A percentile compares a stretch with the other conserved stretches of the same genome.
Conservation (phyloP, 805 yeast species). For the Wickerhamomyces chambardii region DNA sequence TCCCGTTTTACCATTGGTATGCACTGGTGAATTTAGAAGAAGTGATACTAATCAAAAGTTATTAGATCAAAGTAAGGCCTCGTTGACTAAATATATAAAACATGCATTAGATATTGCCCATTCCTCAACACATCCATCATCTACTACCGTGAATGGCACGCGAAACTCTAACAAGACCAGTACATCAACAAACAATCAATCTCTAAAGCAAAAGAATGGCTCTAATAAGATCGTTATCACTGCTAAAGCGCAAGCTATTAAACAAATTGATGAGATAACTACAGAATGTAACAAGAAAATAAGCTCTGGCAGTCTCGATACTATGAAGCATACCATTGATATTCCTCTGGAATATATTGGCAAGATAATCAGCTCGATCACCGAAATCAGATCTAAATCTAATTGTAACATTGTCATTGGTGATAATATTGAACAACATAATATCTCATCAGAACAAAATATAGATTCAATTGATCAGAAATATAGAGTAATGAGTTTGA, state of each 20-base stretch:
- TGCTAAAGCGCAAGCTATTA: background rate
- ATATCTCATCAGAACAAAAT: background rate
- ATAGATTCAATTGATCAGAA: conserved; percentile 1
- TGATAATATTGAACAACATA: conserved; percentile 1
- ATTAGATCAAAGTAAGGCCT: conserved; percentile 4
- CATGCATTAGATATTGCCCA: background rate
- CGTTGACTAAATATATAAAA: conserved; percentile 2
- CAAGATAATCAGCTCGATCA: background rate
- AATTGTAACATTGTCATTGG: conserved; percentile 10
- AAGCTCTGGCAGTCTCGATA: conserved; percentile 1
- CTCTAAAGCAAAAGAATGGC: too few relatives aligned
- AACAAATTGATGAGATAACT: conserved; percentile 4
- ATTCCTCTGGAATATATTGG: conserved; percentile 8
- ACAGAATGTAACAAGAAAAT: conserved; percentile 3
- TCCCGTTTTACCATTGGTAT: conserved; percentile 3
- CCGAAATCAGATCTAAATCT: conserved; percentile 11
- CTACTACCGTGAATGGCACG: too few relatives aligned
- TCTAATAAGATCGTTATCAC: too few relatives aligned
- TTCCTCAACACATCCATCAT: too few relatives aligned
- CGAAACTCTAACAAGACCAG: too few relatives aligned
- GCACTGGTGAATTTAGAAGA: background rate
- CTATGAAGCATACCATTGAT: conserved; percentile 6
- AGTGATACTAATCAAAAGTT: conserved; percentile 5
- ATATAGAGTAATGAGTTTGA: conserved; percentile 6
- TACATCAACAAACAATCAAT: too few relatives aligned